Percentiles rank a stretch among this genome's conserved stretches.
These are phyloP conservation scores for Kernera saxatilis DNA, from an alignment of 345 rosid genomes.

Conservation along the genomic window DNA sequence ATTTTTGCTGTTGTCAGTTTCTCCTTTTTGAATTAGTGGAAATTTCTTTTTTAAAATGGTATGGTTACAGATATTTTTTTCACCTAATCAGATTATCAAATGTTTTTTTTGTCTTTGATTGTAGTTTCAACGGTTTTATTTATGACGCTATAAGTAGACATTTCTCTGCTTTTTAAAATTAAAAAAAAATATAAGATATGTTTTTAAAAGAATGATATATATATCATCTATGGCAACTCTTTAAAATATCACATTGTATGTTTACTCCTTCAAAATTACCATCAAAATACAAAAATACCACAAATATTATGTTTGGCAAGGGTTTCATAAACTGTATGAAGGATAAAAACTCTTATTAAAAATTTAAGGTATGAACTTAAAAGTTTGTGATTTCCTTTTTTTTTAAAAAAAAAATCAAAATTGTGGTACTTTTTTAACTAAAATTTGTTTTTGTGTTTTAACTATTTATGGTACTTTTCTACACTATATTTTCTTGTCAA, in stretches of 20 bases:
- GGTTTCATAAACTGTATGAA: neutral
- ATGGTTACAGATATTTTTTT: neutral
- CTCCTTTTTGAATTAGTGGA: constrained; percentile 26
- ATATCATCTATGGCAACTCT: neutral
- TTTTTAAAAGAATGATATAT: too few species aligned
- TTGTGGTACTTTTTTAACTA: too few species aligned
- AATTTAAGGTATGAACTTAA: too few species aligned
- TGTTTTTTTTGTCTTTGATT: neutral
- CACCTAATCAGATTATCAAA: constrained; percentile 12
- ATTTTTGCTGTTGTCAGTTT: constrained; percentile 3
- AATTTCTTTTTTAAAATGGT: constrained; percentile 6
- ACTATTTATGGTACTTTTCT: neutral
- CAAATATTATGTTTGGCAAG: neutral
- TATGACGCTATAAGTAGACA: neutral
- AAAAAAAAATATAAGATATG: too few species aligned
- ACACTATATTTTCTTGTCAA: neutral
- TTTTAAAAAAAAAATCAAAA: neutral
- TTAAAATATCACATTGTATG: neutral
- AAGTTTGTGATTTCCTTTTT: too few species aligned
- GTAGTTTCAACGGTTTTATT: neutral
- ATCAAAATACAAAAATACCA: neutral
- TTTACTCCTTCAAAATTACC: neutral
- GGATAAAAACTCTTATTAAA: neutral
- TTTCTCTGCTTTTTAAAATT: too few species aligned
- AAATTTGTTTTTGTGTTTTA: too few species aligned